Evolutionary conservation across 768 basidiomycete genomes (phyloP).

Genomic region (Mycena metata): DNA sequence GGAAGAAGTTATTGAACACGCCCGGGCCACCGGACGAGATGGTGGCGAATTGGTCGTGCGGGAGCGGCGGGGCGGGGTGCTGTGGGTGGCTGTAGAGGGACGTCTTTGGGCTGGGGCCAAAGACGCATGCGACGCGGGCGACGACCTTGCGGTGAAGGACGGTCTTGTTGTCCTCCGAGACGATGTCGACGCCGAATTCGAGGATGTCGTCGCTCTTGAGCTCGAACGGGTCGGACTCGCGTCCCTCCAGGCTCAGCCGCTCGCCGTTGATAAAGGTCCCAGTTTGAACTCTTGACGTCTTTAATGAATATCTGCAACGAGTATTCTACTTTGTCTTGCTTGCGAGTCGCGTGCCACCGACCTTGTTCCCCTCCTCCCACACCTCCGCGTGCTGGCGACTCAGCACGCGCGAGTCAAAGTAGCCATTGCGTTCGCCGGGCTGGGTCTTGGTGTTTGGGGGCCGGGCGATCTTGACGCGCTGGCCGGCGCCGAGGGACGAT

Average conservation of each 20-base stretch:
- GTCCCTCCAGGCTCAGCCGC: conserved; percentile 87
- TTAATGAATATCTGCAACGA: conserved; percentile 90
- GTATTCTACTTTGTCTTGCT: conserved; percentile 7
- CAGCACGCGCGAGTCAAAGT: conserved; percentile 95
- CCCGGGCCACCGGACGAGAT: conserved; percentile 1
- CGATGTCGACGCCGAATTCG: conserved; percentile 99
- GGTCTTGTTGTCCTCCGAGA: conserved; percentile 97
- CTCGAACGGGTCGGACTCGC: conserved; percentile 93
- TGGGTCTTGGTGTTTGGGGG: conserved; percentile 97
- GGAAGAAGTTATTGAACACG: conserved; percentile 5
- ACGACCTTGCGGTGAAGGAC: conserved; percentile 99
- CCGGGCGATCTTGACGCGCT: conserved; percentile 91
- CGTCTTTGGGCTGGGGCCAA: conserved; percentile 60
- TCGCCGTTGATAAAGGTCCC: conserved; percentile 99
- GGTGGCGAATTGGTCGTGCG: conserved; percentile 33
- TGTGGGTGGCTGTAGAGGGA: conserved; percentile 2
- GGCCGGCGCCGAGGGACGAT: conserved; percentile 78
- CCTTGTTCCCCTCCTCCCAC: conserved; percentile 93
- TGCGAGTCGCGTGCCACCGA: conserved; percentile 49
- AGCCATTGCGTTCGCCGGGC: conserved; percentile 93
- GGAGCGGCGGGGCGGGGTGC: conserved; percentile 21
- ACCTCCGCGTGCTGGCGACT: conserved; percentile 97
- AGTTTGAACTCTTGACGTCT: conserved; percentile 97
- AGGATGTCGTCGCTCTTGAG: conserved; percentile 97
- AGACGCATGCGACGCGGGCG: conserved; percentile 91